Evolutionary conservation across 208 protist species (phyloP).

Genomic region (Trypanosoma scelopori): DNA sequence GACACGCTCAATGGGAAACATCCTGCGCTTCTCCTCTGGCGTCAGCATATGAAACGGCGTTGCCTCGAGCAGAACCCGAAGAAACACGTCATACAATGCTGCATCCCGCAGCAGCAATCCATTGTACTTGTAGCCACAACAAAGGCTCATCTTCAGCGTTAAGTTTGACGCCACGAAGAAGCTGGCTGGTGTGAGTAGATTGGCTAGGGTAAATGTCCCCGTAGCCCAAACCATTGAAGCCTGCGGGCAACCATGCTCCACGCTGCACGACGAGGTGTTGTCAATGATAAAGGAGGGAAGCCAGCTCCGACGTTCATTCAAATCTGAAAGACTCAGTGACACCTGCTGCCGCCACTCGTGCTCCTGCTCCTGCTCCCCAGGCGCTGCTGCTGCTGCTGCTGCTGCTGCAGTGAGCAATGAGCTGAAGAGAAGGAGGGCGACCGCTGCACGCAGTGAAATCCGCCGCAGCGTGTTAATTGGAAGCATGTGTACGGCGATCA

Average conservation of each 20-base stretch:
- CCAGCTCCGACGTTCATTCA: not conserved
- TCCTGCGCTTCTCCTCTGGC: conserved; percentile 47
- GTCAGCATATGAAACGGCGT: conserved; percentile 79
- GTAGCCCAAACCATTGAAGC: conserved; percentile 83
- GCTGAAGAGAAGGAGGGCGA: not conserved
- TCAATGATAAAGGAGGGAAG: not conserved
- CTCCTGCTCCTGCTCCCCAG: no score
- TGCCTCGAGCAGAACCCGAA: conserved; percentile 67
- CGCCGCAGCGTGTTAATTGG: no score
- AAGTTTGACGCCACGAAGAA: conserved; percentile 52
- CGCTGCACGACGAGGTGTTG: conserved; percentile 34
- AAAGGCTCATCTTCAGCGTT: conserved; percentile 74
- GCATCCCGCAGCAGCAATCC: conserved; percentile 55
- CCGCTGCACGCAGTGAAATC: not conserved
- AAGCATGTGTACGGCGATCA: not conserved
- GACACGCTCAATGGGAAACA: conserved; percentile 59
- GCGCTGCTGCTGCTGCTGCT: no score
- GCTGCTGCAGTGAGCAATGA: no score
- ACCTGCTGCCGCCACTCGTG: not conserved
- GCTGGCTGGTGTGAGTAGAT: conserved; percentile 65
- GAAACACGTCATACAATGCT: conserved; percentile 67
- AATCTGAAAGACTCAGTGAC: not conserved
- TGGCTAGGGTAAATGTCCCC: conserved; percentile 56
- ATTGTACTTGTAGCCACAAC: conserved; percentile 79
- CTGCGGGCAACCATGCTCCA: conserved; percentile 61